These are phyloP conservation scores for Nannizziopsis barbatae DNA, from an alignment of 2,329 filamentous ascomycete genomes.

Conservation along the genomic window DNA sequence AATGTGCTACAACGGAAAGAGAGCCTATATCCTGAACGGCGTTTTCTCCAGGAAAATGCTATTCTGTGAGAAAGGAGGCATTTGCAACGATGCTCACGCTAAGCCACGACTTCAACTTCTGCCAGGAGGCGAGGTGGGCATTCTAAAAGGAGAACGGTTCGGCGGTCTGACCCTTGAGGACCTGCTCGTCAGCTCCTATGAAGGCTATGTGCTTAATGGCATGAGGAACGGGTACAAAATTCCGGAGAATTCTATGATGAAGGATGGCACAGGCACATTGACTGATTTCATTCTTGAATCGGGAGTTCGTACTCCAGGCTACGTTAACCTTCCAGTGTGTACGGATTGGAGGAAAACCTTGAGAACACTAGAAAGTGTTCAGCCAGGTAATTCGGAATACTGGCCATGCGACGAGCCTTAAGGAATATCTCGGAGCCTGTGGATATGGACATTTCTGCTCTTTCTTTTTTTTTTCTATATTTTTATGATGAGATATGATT, in stretches of 20 bases:
- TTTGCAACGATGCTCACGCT: background rate
- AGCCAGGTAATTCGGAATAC: background rate
- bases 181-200: background rate
- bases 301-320: background rate
- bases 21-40: background rate
- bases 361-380: background rate
- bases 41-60: background rate
- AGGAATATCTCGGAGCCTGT: no score
- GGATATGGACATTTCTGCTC: no score
- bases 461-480: no score
- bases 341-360: background rate
- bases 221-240: background rate
- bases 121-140: background rate
- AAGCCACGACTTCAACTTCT: background rate
- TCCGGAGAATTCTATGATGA: background rate
- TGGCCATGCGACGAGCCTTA: background rate
- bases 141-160: background rate
- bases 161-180: background rate
- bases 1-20: slow-evolving; percentile 2
- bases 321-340: background rate
- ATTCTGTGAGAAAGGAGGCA: background rate
- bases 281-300: background rate
- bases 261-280: background rate
- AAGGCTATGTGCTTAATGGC: background rate
- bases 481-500: no score